A percentile compares a stretch with the other conserved stretches of the same genome.
Evolutionary conservation across 2,329 filamentous ascomycete species (phyloP).

Genomic region (Penicillium sp.): DNA sequence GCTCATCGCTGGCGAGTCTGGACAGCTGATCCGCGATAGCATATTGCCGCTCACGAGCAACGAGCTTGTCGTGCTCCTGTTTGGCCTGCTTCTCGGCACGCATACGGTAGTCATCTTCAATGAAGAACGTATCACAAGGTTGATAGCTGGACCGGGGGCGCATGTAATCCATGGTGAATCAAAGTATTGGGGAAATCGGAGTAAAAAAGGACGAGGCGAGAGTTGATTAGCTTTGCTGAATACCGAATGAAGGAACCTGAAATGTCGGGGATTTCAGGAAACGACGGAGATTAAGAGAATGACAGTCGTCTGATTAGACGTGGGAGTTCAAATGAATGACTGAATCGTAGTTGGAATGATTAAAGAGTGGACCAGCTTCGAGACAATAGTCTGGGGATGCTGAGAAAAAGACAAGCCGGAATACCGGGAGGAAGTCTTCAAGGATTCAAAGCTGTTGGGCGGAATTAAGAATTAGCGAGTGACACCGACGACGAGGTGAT

Average conservation of each 20-base stretch:
- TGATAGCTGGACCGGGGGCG: conserved; percentile 56
- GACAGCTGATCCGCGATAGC: conserved; percentile 88
- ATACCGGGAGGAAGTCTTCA: conserved; percentile 30
- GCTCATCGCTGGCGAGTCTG: conserved; percentile 79
- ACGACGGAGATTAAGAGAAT: conserved; percentile 50
- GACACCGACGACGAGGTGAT: background rate
- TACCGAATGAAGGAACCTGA: conserved; percentile 42
- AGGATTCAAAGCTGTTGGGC: conserved; percentile 33
- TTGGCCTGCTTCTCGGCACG: conserved; percentile 48
- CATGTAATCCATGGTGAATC: conserved; percentile 56
- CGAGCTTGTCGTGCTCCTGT: conserved; percentile 73
- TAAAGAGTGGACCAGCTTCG: conserved; percentile 46
- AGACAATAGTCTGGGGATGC: conserved; percentile 42
- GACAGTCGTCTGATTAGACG: conserved; percentile 48
- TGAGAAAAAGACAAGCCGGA: conserved; percentile 27
- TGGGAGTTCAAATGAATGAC: conserved; percentile 49
- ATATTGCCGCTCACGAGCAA: conserved; percentile 81
- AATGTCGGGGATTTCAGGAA: conserved; percentile 28
- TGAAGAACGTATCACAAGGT: conserved; percentile 68
- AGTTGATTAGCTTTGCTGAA: conserved; percentile 21
- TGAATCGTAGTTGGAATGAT: conserved; percentile 58
- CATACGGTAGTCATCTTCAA: conserved; percentile 64
- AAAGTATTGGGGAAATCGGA: conserved; percentile 13
- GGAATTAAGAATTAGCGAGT: conserved; percentile 31
- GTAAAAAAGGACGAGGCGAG: conserved; percentile 1